A percentile compares a stretch with the other conserved stretches of the same genome.
These are phyloP conservation scores for Suillus hirtellus DNA, from an alignment of 768 basidiomycete genomes.

Conservation along the genomic window DNA sequence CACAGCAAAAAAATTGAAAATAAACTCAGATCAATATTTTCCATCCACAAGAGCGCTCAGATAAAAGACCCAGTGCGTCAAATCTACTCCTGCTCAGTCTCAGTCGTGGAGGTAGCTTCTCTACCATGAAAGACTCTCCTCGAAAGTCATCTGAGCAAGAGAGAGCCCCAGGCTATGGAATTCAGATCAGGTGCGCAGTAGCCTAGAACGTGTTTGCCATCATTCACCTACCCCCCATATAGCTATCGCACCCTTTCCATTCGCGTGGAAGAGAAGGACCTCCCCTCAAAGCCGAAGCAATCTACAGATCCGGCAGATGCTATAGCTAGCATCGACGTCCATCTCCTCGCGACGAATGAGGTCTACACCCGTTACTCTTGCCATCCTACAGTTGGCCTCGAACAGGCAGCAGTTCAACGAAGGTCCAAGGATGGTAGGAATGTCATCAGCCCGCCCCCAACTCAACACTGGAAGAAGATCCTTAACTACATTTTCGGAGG, in stretches of 20 bases:
- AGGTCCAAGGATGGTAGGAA: conserved; percentile 45
- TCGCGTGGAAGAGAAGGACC: conserved; percentile 36
- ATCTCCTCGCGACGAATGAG: conserved; percentile 41
- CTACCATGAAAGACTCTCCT: neutral
- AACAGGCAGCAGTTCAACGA: conserved; percentile 43
- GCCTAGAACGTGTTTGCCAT: neutral
- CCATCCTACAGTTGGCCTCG: conserved; percentile 47
- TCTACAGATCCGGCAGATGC: conserved; percentile 37
- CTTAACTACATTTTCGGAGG: conserved; percentile 58
- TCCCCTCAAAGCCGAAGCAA: conserved; percentile 19
- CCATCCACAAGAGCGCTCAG: conserved; percentile 5
- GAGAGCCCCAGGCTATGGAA: conserved; percentile 26
- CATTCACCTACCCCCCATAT: neutral
- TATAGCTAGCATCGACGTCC: conserved; percentile 50
- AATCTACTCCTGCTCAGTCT: neutral
- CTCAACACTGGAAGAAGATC: conserved; percentile 49
- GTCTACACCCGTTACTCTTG: conserved; percentile 46
- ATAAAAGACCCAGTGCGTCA: conserved; percentile 18
- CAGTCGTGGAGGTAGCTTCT: neutral
- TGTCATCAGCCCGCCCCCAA: conserved; percentile 48
- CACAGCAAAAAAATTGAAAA: conserved; percentile 9
- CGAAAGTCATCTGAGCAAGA: conserved; percentile 20
- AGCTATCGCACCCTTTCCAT: conserved; percentile 49
- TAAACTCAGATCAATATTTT: neutral
- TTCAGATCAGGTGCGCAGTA: conserved; percentile 28